Evolutionary conservation across 2,329 filamentous ascomycete genomes (phyloP).

Genomic region (Pestalotiopsis sp.): DNA sequence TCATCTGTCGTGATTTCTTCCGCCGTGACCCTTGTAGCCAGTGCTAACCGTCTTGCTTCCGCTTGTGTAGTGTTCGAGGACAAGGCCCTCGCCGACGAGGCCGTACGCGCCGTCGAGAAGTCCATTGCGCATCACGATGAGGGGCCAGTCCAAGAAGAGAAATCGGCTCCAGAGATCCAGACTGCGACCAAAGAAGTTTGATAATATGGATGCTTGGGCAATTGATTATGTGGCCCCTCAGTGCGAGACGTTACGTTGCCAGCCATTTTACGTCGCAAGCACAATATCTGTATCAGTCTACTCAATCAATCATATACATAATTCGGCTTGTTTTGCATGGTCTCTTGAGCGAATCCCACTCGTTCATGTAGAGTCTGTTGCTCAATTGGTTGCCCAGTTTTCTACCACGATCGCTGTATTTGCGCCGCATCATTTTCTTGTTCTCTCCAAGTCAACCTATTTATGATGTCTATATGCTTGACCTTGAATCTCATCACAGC

Average conservation of each 20-base stretch:
- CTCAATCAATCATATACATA: too few species aligned
- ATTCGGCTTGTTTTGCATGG: too few species aligned
- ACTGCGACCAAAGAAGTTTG: conserved; percentile 1
- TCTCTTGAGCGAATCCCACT: too few species aligned
- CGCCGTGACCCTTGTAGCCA: too few species aligned
- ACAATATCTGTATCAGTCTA: too few species aligned
- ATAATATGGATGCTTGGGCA: background rate
- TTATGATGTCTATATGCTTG: too few species aligned
- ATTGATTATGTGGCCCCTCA: background rate
- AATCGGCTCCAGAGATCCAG: background rate
- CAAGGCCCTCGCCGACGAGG: conserved; percentile 37
- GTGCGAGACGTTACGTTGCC: background rate
- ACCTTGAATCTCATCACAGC: too few species aligned
- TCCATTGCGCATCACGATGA: conserved; percentile 23
- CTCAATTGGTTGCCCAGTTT: too few species aligned
- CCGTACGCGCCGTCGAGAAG: conserved; percentile 42
- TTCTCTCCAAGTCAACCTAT: too few species aligned
- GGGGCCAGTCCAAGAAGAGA: background rate
- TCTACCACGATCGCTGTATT: too few species aligned
- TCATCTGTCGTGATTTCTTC: conserved; percentile 7
- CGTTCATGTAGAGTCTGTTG: too few species aligned
- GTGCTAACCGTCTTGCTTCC: background rate
- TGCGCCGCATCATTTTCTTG: too few species aligned
- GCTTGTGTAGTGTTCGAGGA: conserved; percentile 39
- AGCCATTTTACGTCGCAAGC: background rate